A percentile compares a stretch with the other conserved stretches of the same genome.
Conservation (phyloP, 192 early-diverging fungal species). For the Lunasporangiospora selenospora region DNA sequence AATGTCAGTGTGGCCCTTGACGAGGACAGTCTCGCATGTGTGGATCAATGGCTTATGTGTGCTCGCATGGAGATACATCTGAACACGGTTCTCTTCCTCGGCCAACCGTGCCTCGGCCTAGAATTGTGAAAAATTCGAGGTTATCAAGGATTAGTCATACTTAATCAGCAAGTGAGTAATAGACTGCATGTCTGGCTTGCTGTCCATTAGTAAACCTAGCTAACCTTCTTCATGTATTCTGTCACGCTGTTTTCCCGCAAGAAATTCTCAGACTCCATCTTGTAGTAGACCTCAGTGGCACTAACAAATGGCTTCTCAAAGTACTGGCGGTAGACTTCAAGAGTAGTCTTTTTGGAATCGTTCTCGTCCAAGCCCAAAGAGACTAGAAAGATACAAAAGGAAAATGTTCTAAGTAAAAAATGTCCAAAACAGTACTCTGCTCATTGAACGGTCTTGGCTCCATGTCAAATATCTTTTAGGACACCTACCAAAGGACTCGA, state of each 20-base stretch:
- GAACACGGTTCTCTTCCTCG: conserved; percentile 88
- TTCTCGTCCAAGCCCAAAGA: conserved; percentile 83
- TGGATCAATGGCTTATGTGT: conserved; percentile 80
- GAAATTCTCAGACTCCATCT: conserved; percentile 88
- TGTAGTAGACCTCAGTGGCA: conserved; percentile 87
- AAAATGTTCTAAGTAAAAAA: neutral
- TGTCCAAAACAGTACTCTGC: neutral
- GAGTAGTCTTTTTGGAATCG: conserved; percentile 77
- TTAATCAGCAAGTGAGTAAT: no score
- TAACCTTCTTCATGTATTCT: conserved; percentile 95
- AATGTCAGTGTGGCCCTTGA: conserved; percentile 80
- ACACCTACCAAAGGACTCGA: conserved; percentile 86
- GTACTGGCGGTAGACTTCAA: conserved; percentile 88
- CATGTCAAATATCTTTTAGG: no score
- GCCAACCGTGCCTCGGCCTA: conserved; percentile 76
- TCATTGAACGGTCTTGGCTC: no score
- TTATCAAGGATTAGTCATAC: no score
- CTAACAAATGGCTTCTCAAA: conserved; percentile 87
- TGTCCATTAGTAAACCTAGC: no score
- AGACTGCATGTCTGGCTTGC: no score
- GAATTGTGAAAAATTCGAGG: no score
- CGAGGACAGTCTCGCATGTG: conserved; percentile 86
- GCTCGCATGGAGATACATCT: conserved; percentile 85
- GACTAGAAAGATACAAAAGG: conserved; percentile 54
- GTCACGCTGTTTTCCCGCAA: conserved; percentile 88